These are phyloP conservation scores for Chalciporus sp. DNA, from an alignment of 1,284 basidiomycete genomes.

Conservation along the genomic window DNA sequence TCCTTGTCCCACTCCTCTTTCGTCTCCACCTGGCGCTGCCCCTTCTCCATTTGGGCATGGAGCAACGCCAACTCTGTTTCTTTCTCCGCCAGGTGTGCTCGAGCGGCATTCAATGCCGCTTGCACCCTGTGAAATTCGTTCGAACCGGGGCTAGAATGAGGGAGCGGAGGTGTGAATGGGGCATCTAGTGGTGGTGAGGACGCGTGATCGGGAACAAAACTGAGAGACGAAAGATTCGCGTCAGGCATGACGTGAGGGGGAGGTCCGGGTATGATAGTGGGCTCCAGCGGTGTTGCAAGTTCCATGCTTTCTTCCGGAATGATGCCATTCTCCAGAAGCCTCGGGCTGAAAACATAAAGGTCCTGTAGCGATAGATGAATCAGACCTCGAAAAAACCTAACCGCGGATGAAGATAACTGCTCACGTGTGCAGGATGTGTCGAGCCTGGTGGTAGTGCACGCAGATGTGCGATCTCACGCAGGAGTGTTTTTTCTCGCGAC, in stretches of 20 bases:
- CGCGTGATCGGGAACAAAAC: conserved; percentile 23
- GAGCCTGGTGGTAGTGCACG: conserved; percentile 1
- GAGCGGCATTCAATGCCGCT: conserved; percentile 21
- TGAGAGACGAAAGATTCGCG: conserved; percentile 23
- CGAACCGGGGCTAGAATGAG: conserved; percentile 4
- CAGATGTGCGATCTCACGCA: conserved; percentile 29
- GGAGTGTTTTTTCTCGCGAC: conserved; percentile 24
- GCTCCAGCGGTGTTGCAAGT: conserved; percentile 57
- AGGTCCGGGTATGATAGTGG: conserved; percentile 27
- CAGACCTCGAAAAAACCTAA: too few relatives aligned
- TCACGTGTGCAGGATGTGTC: conserved; percentile 6
- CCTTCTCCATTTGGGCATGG: conserved; percentile 21
- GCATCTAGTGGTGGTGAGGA: conserved; percentile 15
- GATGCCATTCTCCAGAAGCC: conserved; percentile 26
- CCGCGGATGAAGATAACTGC: neutral
- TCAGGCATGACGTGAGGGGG: conserved; percentile 9
- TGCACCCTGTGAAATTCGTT: conserved; percentile 22
- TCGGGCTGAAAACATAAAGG: conserved; percentile 9
- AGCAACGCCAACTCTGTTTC: conserved; percentile 24
- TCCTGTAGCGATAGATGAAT: conserved; percentile 16
- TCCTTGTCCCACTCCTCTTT: neutral
- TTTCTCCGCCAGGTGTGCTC: conserved; percentile 21
- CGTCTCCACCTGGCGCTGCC: conserved; percentile 10
- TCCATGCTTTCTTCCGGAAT: conserved; percentile 57
- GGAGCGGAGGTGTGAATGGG: neutral